Evolutionary conservation across 2,329 filamentous ascomycete genomes (phyloP), one percentile per base, ranked within the genome.

Genomic region (Albophoma yamanashiensis): DNA sequence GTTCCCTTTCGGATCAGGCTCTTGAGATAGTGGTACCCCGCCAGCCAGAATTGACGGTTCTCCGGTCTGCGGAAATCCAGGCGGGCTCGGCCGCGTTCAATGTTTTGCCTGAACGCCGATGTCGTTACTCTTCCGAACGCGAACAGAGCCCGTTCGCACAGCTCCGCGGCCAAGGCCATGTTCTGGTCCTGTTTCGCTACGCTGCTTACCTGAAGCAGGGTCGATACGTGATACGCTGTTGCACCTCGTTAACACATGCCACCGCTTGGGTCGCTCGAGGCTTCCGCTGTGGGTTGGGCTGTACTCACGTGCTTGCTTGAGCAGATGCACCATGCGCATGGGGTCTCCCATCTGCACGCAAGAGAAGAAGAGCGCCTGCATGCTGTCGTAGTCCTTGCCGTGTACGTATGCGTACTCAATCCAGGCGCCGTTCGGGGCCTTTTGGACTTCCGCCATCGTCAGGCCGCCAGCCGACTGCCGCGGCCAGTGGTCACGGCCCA

Each of bases 111-210:
- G 71, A 97, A 99, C 0, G 89, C 85, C 11, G 91, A 93, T 62
- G 94, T 87, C 0, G 91, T 86, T 4, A 92, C 89, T 43, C 93
- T 85, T n/a, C 93, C 94, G 70, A 97, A 93, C 0, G 90, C 89
- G 75, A 97, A 97, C 7, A 99, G 81, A 0, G 93, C 92, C 55
- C 94, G 84, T 75, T 97, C 93, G 59, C 95, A 85, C 1, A 97
- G 82, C 67, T 97, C 92, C 4, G 91, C 88, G 0, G 93, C 87
- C 4, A 94, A 83, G 1, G 92, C 85, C 71, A 92, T 88, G 69
- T 97, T 94, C 58, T 91, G 86, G 69, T 97, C 91, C 65, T 96
- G 89, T 71, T 94, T 93, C 15, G 92, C 92, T 57, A 97, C 89
- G 70, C 91, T 91, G 63, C 91, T 95, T 36, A 96, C 92, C 71